Percentiles rank a stretch among this genome's conserved stretches.
Evolutionary conservation across 1,284 basidiomycete species (phyloP).

Genomic region (Melanopsichium pennsylvanicum): DNA sequence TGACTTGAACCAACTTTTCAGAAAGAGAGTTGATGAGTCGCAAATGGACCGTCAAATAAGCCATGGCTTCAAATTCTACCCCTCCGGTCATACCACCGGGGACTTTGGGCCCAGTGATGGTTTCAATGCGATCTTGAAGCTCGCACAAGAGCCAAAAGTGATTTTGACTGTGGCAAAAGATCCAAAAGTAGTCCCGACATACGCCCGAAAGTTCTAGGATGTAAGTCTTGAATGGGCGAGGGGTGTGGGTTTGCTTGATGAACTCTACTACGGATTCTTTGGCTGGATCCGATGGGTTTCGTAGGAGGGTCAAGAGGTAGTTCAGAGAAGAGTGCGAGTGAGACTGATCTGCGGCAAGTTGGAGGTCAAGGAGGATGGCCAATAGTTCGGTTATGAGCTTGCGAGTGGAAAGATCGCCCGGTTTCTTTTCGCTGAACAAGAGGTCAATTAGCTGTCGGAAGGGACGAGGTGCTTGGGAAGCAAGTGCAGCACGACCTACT

Average conservation of each 20-base stretch:
- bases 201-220: constrained; percentile 86
- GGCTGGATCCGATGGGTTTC: constrained; percentile 44
- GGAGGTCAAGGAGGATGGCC: constrained; percentile 68
- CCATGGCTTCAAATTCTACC: constrained; percentile 96
- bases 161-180: constrained; percentile 95
- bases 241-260: constrained; percentile 81
- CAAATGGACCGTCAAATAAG: constrained; percentile 72
- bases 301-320: constrained; percentile 55
- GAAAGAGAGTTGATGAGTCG: constrained; percentile 48
- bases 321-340: constrained; percentile 39
- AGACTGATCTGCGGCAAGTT: constrained; percentile 40
- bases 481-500: constrained; percentile 75
- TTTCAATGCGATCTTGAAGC: constrained; percentile 74
- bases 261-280: constrained; percentile 72
- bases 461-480: constrained; percentile 82
- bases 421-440: constrained; percentile 95
- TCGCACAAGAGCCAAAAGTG: constrained; percentile 83
- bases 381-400: constrained; percentile 85
- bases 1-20: constrained; percentile 14
- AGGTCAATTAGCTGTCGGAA: constrained; percentile 82
- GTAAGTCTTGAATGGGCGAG: constrained; percentile 88
- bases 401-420: constrained; percentile 86
- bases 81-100: constrained; percentile 98
- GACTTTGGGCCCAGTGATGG: constrained; percentile 87
- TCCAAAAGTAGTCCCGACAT: constrained; percentile 95